These are phyloP conservation scores for maize (Zea mays) DNA, from an alignment of 176 grass and related monocot species.

Conservation along the genomic window DNA sequence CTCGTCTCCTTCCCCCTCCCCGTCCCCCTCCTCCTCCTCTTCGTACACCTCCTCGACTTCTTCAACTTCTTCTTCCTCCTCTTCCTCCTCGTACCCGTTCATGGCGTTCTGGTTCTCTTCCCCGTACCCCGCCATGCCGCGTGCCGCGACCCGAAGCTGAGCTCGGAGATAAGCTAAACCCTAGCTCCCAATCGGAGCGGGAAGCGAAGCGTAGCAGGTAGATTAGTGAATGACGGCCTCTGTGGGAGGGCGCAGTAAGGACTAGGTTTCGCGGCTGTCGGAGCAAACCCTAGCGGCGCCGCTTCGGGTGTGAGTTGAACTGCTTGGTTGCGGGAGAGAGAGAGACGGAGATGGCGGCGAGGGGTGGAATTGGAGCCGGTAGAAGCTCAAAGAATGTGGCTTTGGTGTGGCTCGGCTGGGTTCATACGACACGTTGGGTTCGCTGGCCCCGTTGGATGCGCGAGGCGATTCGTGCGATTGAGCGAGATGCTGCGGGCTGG, in stretches of 20 bases:
- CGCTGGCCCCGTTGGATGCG: neutral
- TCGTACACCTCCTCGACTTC: constrained; percentile 52
- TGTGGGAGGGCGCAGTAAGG: neutral
- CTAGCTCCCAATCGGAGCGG: constrained; percentile 31
- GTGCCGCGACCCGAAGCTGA: constrained; percentile 7
- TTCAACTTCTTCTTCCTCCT: constrained; percentile 58
- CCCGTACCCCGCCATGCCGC: constrained; percentile 44
- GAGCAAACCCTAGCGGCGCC: constrained; percentile 58
- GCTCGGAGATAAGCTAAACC: neutral
- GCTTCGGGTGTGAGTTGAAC: neutral
- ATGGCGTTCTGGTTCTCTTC: constrained; percentile 54
- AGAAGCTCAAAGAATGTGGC: neutral
- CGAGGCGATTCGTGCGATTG: neutral
- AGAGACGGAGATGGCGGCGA: constrained; percentile 14
- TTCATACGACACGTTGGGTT: neutral
- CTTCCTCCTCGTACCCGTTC: constrained; percentile 70
- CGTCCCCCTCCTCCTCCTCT: constrained; percentile 22
- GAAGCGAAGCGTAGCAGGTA: neutral
- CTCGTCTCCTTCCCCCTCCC: constrained; percentile 20
- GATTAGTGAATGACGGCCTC: neutral
- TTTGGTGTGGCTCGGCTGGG: neutral
- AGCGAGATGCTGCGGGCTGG: no score
- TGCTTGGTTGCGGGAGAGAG: neutral
- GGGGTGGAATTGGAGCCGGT: neutral
- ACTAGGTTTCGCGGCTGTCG: constrained; percentile 17